Percentiles rank a stretch among this genome's conserved stretches.
phyloP scores from a whole-genome alignment of 2,329 filamentous ascomycete genomes.

The Pseudogymnoascus sp. region DNA sequence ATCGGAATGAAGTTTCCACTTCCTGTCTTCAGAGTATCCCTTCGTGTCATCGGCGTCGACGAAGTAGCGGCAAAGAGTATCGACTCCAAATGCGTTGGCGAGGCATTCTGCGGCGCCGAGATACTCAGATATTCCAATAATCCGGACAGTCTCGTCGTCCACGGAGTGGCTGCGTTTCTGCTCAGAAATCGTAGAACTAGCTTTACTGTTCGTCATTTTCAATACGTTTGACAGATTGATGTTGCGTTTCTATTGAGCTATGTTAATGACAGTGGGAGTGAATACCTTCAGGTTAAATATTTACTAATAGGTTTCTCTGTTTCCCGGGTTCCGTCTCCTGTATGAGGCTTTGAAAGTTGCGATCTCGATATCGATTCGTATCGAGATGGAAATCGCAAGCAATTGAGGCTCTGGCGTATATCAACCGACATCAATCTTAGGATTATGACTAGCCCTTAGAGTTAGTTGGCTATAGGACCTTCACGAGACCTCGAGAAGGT shows the following conservation, averaged over 20 bases:
- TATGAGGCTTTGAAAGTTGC: conserved; percentile 48
- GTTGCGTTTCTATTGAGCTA: conserved; percentile 30
- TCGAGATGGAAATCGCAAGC: conserved; percentile 47
- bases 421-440: conserved; percentile 51
- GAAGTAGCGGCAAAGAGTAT: conserved; percentile 68
- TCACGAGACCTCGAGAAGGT: background rate
- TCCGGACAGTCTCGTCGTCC: conserved; percentile 41
- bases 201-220: conserved; percentile 7
- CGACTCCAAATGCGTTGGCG: conserved; percentile 68
- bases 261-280: conserved; percentile 11
- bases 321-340: conserved; percentile 37
- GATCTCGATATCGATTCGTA: conserved; percentile 49
- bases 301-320: conserved; percentile 26
- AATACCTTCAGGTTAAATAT: conserved; percentile 12
- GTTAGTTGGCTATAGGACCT: background rate
- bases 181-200: conserved; percentile 19
- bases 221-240: conserved; percentile 17
- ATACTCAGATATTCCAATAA: conserved; percentile 58
- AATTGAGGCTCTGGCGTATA: conserved; percentile 44
- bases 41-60: conserved; percentile 63
- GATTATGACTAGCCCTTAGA: background rate
- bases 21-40: conserved; percentile 54
- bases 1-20: conserved; percentile 69
- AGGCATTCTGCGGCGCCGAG: conserved; percentile 64
- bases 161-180: conserved; percentile 26